phyloP scores from a whole-genome alignment of 352 stramenopile genomes.

The Nothophytophthora sp. region DNA sequence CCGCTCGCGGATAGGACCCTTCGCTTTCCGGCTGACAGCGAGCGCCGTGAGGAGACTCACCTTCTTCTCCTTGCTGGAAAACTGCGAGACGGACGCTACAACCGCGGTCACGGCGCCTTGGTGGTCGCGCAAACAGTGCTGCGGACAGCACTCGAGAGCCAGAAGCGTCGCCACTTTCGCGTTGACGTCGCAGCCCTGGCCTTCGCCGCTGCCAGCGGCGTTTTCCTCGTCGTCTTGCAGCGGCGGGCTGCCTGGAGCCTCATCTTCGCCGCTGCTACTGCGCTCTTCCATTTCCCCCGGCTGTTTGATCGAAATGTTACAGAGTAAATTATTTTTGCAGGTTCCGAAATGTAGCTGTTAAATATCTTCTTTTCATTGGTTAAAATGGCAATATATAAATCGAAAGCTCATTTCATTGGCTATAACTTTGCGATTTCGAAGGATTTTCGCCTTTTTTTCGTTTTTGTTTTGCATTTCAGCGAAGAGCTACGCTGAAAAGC shows the following conservation, averaged over 20 bases:
- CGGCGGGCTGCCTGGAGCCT: too few species aligned
- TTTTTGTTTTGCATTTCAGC: too few species aligned
- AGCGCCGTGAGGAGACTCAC: neutral
- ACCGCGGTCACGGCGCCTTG: neutral
- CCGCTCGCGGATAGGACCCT: neutral
- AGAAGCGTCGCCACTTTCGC: neutral
- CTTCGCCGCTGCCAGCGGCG: neutral
- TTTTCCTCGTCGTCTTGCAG: too few species aligned
- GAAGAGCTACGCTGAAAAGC: too few species aligned
- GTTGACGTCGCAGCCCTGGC: too few species aligned
- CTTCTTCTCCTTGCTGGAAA: neutral
- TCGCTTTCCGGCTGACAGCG: neutral
- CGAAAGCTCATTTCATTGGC: neutral
- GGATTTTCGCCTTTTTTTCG: too few species aligned
- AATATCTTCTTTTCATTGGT: slow-evolving; percentile 3
- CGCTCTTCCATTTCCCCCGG: neutral
- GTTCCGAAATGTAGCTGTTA: too few species aligned
- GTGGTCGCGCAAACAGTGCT: neutral
- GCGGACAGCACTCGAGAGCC: neutral
- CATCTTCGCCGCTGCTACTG: too few species aligned
- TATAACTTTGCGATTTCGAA: too few species aligned
- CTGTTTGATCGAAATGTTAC: too few species aligned
- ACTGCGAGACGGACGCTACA: neutral
- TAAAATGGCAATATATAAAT: too few species aligned
- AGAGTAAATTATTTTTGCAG: too few species aligned